Percentiles rank a stretch among this genome's conserved stretches.
These are phyloP conservation scores for Pouteria campechiana DNA, from an alignment of 179 eudicot species.

Conservation along the genomic window DNA sequence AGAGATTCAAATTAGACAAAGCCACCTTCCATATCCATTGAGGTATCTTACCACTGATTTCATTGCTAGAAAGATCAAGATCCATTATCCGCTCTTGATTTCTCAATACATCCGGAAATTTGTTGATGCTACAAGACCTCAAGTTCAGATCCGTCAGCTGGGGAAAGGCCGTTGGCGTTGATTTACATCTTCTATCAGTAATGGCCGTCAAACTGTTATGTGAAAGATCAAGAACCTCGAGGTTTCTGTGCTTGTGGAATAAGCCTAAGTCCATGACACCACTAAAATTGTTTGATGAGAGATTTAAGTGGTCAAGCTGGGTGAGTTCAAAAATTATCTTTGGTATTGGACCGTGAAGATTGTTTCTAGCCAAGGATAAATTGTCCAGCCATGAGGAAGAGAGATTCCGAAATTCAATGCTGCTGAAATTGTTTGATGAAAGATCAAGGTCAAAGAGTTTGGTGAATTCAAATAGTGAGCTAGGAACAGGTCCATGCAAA, in stretches of 20 bases:
- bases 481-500: constrained; percentile 29
- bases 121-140: constrained; percentile 3
- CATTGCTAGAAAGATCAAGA: constrained; percentile 7
- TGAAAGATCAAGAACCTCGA: constrained; percentile 23
- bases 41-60: constrained; percentile 4
- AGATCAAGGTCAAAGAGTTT: constrained; percentile 20
- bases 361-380: constrained; percentile 3
- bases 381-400: too few species aligned
- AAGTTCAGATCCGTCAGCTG: constrained; percentile 1
- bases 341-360: constrained; percentile 10
- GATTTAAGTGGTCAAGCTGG: neutral
- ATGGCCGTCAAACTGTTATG: constrained; percentile 18
- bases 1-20: constrained; percentile 3
- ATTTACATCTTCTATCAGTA: neutral
- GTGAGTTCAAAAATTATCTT: constrained; percentile 8
- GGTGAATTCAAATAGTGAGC: constrained; percentile 18
- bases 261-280: constrained; percentile 4
- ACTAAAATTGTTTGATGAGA: constrained; percentile 11
- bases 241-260: neutral
- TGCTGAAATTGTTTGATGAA: constrained; percentile 34
- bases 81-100: constrained; percentile 2
- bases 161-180: neutral
- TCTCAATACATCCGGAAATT: constrained; percentile 4
- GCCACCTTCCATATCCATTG: constrained; percentile 6
- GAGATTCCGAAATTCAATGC: too few species aligned